A percentile compares a stretch with the other conserved stretches of the same genome.
phyloP scores from a whole-genome alignment of 2,329 filamentous ascomycete genomes.

The Fusarium torulosum region DNA sequence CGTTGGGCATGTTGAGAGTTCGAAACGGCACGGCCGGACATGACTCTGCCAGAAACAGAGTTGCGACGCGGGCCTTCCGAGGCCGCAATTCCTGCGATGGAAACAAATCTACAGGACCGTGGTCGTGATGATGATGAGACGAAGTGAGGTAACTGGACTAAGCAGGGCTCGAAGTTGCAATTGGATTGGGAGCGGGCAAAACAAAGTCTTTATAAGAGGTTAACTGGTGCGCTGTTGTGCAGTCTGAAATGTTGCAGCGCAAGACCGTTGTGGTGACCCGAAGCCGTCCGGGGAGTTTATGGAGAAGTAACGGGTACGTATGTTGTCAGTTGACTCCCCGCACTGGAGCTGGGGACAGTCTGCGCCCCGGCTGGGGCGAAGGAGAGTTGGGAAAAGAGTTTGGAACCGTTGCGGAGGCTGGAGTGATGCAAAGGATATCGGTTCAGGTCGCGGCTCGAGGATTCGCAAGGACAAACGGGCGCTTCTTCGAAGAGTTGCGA shows the following conservation, averaged over 20 bases:
- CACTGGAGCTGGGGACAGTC: slow-evolving; percentile 43
- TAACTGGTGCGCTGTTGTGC: slow-evolving; percentile 24
- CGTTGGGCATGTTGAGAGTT: slow-evolving; percentile 51
- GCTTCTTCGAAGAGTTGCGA: slow-evolving; percentile 11
- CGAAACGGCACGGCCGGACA: slow-evolving; percentile 49
- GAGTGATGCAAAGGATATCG: slow-evolving; percentile 15
- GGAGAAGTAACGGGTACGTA: slow-evolving; percentile 44
- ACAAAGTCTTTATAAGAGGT: slow-evolving; percentile 28
- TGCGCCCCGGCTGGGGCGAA: slow-evolving; percentile 40
- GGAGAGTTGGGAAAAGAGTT: slow-evolving; percentile 29
- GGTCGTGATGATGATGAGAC: slow-evolving; percentile 3
- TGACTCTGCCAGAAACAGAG: slow-evolving; percentile 43
- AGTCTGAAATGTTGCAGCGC: slow-evolving; percentile 31
- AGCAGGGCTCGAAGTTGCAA: slow-evolving; percentile 7
- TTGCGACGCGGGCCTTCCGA: slow-evolving; percentile 32
- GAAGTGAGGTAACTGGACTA: slow-evolving; percentile 4
- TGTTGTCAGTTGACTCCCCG: slow-evolving; percentile 47
- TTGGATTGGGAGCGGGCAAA: slow-evolving; percentile 20
- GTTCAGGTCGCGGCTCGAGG: slow-evolving; percentile 6
- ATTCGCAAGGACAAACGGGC: slow-evolving; percentile 15
- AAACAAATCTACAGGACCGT: slow-evolving; percentile 29
- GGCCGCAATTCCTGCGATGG: slow-evolving; percentile 31
- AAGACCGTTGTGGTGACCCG: slow-evolving; percentile 40
- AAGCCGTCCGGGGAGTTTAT: slow-evolving; percentile 40
- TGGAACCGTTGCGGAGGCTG: slow-evolving; percentile 18